Evolutionary conservation across 2,329 filamentous ascomycete species (phyloP), one percentile per base, ranked within the genome.

Genomic region (Teratosphaeria gauchensis): DNA sequence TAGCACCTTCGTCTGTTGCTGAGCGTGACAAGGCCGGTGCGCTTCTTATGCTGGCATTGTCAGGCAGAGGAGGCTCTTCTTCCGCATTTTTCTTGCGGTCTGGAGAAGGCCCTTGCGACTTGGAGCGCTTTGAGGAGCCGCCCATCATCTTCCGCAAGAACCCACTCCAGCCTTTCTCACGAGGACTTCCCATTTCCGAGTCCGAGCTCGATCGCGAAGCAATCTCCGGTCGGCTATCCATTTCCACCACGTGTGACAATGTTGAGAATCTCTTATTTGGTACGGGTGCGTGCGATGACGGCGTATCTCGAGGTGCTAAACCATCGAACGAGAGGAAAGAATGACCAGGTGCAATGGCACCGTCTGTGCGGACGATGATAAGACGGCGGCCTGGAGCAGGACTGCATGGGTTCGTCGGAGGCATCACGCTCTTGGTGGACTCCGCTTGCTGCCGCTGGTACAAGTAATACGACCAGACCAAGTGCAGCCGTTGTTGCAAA

Each of bases 321-420:
- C 82, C 82, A 62, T 87, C 84, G 63, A 87, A 86, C 0, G 83
- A 83, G 53, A 86, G 76, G 64, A 86, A 85, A 16, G 84, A 75
- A 57, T 78, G 75, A 54, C 75, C 73, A 54, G 79, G 77, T 35
- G 79, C 75, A 53, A 82, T 69, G 59, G 80, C 78, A 63, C 80
- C 83, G 71, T 96, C 91, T 63, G 89, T 92, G 59, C 90, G 86
- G 64, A 96, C 88, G 66, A 96, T 96, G 73, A 95, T 84, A 61
- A 96, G 89, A 61, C 89, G 83, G 68, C 92, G 89, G 53, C 89
- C 88, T 1, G 92, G 90, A 2, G 90, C 90, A 5, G 92, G 92
- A 59, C 87, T 86, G 67, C 87, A 91, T n/a, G 92, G 89, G 5
- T 84, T 85, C 2, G 89, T 90, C 0, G 89, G 91, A 5, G 90